Percentiles rank a stretch among this genome's conserved stretches.
Conservation (phyloP, 805 yeast species). For the Ogataea philodendri region DNA sequence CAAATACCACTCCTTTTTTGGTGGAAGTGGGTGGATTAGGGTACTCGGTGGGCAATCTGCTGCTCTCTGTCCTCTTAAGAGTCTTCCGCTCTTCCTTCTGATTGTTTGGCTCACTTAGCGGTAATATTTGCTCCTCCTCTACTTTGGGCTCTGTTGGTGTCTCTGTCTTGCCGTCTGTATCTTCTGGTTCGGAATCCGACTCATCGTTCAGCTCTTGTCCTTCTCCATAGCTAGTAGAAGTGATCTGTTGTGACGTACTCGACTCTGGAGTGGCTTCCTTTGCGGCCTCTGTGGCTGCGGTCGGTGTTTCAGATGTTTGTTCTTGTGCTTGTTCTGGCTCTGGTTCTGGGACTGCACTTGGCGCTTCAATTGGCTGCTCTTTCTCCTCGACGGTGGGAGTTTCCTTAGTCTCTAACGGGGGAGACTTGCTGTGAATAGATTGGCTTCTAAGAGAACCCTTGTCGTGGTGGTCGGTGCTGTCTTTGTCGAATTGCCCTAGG, state of each 20-base stretch:
- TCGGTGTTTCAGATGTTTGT: background rate
- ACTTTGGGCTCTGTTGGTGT: too few relatives aligned
- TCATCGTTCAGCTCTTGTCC: conserved; percentile 20
- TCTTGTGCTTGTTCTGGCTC: conserved; percentile 1
- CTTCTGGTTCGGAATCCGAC: conserved; percentile 14
- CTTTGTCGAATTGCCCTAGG: conserved; percentile 21
- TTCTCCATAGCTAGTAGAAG: conserved; percentile 26
- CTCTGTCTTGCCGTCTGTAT: conserved; percentile 5
- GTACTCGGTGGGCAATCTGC: conserved; percentile 15
- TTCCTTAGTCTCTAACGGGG: too few relatives aligned
- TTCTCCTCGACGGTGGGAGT: too few relatives aligned
- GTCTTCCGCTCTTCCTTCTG: background rate
- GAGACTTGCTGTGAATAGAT: too few relatives aligned
- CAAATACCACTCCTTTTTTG: conserved; percentile 49
- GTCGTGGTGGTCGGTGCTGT: conserved; percentile 4
- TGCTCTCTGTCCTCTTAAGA: background rate
- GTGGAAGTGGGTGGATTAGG: conserved; percentile 33
- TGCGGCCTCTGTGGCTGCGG: too few relatives aligned
- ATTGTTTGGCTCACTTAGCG: conserved; percentile 1
- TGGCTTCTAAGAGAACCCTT: conserved; percentile 7
- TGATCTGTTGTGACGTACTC: conserved; percentile 15
- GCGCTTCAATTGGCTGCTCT: too few relatives aligned
- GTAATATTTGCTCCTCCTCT: too few relatives aligned
- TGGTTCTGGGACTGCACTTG: conserved; percentile 2
- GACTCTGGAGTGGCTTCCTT: too few relatives aligned